A percentile compares a stretch with the other conserved stretches of the same genome.
Evolutionary conservation across 2,329 filamentous ascomycete genomes (phyloP).

Genomic region (Alternaria novae-zelandiae): DNA sequence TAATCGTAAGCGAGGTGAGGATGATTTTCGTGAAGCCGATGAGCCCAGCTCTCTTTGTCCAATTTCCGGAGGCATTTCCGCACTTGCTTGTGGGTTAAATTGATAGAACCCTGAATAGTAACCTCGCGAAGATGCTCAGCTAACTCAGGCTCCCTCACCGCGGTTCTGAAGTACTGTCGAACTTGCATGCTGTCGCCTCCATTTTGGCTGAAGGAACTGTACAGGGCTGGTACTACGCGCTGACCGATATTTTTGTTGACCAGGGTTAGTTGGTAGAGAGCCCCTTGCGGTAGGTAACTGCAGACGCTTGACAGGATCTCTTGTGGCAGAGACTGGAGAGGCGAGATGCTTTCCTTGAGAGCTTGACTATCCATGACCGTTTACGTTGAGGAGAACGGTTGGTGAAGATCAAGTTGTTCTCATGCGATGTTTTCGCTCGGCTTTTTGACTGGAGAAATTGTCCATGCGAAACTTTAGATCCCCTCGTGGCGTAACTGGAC

Average conservation of each 20-base stretch:
- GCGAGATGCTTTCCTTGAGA: background rate
- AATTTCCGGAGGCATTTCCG: background rate
- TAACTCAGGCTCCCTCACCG: background rate
- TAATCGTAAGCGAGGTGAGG: background rate
- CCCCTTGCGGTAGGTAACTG: background rate
- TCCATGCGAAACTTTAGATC: background rate
- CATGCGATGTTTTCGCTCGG: background rate
- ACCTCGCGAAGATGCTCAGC: background rate
- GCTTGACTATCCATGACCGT: background rate
- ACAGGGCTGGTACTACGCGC: background rate
- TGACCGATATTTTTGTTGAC: background rate
- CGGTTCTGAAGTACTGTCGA: background rate
- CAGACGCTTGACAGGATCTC: background rate
- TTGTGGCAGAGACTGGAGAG: background rate
- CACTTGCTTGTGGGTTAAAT: background rate
- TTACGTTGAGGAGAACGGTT: background rate
- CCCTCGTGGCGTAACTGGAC: background rate
- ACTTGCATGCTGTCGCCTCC: background rate
- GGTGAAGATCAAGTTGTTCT: background rate
- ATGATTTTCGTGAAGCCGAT: background rate
- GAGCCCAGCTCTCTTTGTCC: background rate
- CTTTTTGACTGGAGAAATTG: background rate
- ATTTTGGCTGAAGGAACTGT: background rate
- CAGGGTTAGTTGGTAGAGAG: background rate
- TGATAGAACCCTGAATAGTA: background rate